phyloP scores from a whole-genome alignment of 2,329 filamentous ascomycete genomes.

The Penicillium sp. region DNA sequence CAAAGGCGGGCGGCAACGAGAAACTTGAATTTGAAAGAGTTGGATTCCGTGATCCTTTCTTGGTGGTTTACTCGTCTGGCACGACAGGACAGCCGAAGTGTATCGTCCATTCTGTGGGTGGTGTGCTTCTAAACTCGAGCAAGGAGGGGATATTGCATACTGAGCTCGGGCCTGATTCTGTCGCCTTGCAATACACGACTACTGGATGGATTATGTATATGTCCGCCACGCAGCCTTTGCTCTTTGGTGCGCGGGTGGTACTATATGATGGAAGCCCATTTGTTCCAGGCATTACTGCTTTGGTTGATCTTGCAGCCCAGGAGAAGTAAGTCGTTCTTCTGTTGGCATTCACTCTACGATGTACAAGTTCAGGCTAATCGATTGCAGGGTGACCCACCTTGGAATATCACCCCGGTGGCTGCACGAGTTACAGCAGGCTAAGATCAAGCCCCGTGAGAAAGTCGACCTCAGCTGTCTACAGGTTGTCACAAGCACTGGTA shows the following conservation, averaged over 20 bases:
- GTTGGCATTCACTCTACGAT: not conserved
- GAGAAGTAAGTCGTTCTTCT: constrained; percentile 13
- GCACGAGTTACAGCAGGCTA: constrained; percentile 65
- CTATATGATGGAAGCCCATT: constrained; percentile 86
- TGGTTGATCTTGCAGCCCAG: constrained; percentile 58
- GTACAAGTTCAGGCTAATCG: constrained; percentile 41
- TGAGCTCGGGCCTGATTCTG: constrained; percentile 42
- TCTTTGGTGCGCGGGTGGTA: constrained; percentile 60
- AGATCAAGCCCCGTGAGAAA: constrained; percentile 60
- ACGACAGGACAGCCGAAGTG: constrained; percentile 83
- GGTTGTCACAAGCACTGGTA: constrained; percentile 70
- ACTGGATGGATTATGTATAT: constrained; percentile 92
- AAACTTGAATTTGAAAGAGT: constrained; percentile 58
- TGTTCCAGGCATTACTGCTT: constrained; percentile 58
- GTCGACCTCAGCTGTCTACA: constrained; percentile 62
- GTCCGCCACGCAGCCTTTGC: constrained; percentile 56
- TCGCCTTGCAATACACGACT: constrained; percentile 61
- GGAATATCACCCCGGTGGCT: constrained; percentile 77
- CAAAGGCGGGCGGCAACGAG: constrained; percentile 23
- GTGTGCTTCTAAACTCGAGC: constrained; percentile 37
- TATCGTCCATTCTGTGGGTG: constrained; percentile 67
- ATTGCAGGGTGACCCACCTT: constrained; percentile 67
- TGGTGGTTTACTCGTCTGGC: constrained; percentile 75
- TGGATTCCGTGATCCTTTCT: constrained; percentile 70
- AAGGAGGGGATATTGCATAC: constrained; percentile 63